Conservation (phyloP, 2,329 filamentous ascomycete genomes). For the Colletotrichum filicis region DNA sequence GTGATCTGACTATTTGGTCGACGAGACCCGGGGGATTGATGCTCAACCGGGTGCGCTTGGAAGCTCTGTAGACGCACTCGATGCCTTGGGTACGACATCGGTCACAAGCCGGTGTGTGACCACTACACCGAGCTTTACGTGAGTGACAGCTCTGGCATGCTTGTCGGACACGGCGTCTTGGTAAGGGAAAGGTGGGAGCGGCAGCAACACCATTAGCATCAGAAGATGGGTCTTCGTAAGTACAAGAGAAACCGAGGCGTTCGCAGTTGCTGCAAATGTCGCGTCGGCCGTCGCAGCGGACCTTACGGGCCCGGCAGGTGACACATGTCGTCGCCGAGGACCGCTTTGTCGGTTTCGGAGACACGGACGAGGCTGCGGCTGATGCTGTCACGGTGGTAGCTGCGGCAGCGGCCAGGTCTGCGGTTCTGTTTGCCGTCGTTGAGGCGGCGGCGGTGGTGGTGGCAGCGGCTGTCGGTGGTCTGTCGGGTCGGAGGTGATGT, state of each 20-base stretch:
- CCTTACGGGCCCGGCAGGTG: constrained; percentile 66
- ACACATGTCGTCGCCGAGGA: constrained; percentile 62
- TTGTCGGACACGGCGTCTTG: constrained; percentile 64
- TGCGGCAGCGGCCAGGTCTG: constrained; percentile 2
- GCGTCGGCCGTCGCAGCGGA: constrained; percentile 66
- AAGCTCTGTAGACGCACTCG: constrained; percentile 65
- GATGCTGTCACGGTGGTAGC: constrained; percentile 28
- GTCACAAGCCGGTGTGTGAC: constrained; percentile 66
- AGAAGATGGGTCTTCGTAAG: constrained; percentile 61
- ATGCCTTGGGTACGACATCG: constrained; percentile 63
- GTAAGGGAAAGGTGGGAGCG: constrained; percentile 44
- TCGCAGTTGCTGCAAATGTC: constrained; percentile 68
- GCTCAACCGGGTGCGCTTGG: constrained; percentile 49
- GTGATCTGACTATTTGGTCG: constrained; percentile 20
- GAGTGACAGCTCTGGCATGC: constrained; percentile 69
- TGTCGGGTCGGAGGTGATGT: constrained; percentile 32
- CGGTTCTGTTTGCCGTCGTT: neutral
- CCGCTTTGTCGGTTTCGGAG: constrained; percentile 46
- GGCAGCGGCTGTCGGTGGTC: constrained; percentile 32
- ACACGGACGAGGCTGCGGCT: constrained; percentile 32
- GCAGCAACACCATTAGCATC: constrained; percentile 52
- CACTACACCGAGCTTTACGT: constrained; percentile 68
- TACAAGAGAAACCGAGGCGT: constrained; percentile 67
- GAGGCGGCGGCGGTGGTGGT: neutral
- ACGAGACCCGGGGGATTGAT: constrained; percentile 16